These are phyloP conservation scores for Coniochaeta sp. DNA, from an alignment of 2,329 filamentous ascomycete genomes.

Conservation along the genomic window DNA sequence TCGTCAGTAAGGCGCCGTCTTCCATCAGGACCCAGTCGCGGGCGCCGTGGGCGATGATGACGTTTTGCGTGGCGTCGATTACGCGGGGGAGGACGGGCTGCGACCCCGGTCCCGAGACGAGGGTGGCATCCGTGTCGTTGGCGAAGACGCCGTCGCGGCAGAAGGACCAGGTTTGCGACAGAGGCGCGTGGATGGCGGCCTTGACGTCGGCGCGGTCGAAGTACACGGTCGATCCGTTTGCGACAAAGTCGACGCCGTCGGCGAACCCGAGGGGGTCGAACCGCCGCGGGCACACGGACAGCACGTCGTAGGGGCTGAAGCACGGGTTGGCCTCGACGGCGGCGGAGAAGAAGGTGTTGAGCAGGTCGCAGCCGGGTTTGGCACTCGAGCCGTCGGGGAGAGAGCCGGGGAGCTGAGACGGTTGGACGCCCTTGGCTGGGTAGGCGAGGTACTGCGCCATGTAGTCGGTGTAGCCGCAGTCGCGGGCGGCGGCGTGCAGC, in stretches of 20 bases:
- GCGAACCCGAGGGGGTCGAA: conserved; percentile 60
- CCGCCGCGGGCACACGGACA: conserved; percentile 57
- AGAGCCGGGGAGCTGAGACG: conserved; percentile 33
- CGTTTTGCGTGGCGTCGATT: conserved; percentile 64
- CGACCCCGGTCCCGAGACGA: conserved; percentile 39
- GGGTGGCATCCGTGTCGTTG: conserved; percentile 31
- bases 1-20: conserved; percentile 60
- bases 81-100: conserved; percentile 58
- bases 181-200: conserved; percentile 59
- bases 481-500: background rate
- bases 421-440: conserved; percentile 55
- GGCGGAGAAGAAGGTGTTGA: conserved; percentile 44
- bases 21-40: conserved; percentile 60
- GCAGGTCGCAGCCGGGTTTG: conserved; percentile 38
- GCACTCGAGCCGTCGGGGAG: conserved; percentile 17
- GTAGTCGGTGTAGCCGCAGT: conserved; percentile 54
- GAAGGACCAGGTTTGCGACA: conserved; percentile 40
- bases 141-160: conserved; percentile 24
- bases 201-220: conserved; percentile 66
- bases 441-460: conserved; percentile 53
- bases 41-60: conserved; percentile 64
- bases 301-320: conserved; percentile 68
- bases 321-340: conserved; percentile 60
- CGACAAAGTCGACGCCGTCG: conserved; percentile 53
- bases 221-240: conserved; percentile 53